Base-by-base conservation (phyloP, 2,329 filamentous ascomycete species). In the Aureobasidium subglaciale region DNA sequence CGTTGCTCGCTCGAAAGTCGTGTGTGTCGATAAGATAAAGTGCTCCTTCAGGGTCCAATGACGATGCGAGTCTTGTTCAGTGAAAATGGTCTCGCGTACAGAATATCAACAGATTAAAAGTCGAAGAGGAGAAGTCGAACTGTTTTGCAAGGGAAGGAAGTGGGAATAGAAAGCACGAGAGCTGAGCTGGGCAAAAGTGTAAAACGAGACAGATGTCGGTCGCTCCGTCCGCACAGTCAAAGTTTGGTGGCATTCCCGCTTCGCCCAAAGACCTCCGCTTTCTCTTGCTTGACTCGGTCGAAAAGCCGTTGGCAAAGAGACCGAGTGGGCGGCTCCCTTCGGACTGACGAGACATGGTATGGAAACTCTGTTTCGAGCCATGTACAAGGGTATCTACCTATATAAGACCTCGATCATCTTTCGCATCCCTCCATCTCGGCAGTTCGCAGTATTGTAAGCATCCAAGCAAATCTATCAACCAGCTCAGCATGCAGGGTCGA, bases 241-340 rank as follows among this genome's bases (percentile, higher is more conserved):
- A 49, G 46, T 50, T 38, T 38, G 8, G 34, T 22, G 2, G n/a
- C 5, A 9, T 32, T 46, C 42, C 27, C 27, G 42, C 29, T 35
- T 24, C n/a, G n/a, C 32, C 32, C 27, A 13, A 13, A 25, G 7
- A 20, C n/a, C 46, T 50, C 32, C 32, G 24, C 22, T 48, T 20
- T 6, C 15, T 34, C 7, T 18, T 37, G n/a, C 24, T 50, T 38
- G 46, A 38, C 30, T 50, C 46, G 20, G 29, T 46, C 25, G 11
- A 16, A 48, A 49, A 37, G 46, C 32, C 32, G 46, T 50, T 50
- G 46, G 34, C 46, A 50, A 37, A 50, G 46, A 34, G 46, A 50
- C 34, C 42, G 40, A 25, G 11, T 48, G 43, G 11, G 27, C 27
- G 42, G 42, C 42, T 11, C 42, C 25, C 18, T 24, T 41, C 38